Evolutionary conservation across 1,284 basidiomycete species (phyloP).

Genomic region (Trichosporon asahii): DNA sequence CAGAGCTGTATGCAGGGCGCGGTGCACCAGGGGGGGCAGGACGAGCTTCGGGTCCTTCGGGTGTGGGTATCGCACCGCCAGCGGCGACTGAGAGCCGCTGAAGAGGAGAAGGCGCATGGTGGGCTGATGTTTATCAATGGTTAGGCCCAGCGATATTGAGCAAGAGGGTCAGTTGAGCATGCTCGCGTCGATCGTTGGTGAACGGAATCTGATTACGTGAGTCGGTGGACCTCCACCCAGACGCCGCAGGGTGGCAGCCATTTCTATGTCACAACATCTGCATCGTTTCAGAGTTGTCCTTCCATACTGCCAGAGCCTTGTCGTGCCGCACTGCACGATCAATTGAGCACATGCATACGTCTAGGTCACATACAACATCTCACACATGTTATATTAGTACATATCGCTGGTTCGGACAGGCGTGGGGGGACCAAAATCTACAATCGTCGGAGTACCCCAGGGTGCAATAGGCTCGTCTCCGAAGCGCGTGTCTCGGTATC

Average conservation of each 20-base stretch:
- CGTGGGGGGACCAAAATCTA: slow-evolving; percentile 24
- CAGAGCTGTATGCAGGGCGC: slow-evolving; percentile 46
- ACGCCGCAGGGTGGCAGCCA: too few species aligned
- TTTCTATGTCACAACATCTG: too few species aligned
- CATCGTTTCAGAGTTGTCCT: too few species aligned
- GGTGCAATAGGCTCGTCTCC: slow-evolving; percentile 40
- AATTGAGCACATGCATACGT: too few species aligned
- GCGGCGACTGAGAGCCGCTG: slow-evolving; percentile 46
- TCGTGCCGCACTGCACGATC: too few species aligned
- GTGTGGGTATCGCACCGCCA: slow-evolving; percentile 41
- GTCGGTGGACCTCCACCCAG: not conserved
- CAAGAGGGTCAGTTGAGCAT: not conserved
- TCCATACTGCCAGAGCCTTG: too few species aligned
- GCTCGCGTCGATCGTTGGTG: not conserved
- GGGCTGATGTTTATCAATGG: slow-evolving; percentile 10
- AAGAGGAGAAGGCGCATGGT: slow-evolving; percentile 37
- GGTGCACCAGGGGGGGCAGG: slow-evolving; percentile 47
- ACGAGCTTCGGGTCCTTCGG: slow-evolving; percentile 37
- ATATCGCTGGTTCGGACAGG: not conserved
- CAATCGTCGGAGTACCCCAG: slow-evolving; percentile 33
- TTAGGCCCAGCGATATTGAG: not conserved
- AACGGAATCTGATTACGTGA: slow-evolving; percentile 9
- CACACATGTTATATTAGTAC: not conserved
- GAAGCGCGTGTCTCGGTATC: slow-evolving; percentile 46
- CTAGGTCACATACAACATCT: not conserved